Base-by-base conservation (phyloP, 2,329 filamentous ascomycete genomes). In the Hymenoscyphus fructigenus region DNA sequence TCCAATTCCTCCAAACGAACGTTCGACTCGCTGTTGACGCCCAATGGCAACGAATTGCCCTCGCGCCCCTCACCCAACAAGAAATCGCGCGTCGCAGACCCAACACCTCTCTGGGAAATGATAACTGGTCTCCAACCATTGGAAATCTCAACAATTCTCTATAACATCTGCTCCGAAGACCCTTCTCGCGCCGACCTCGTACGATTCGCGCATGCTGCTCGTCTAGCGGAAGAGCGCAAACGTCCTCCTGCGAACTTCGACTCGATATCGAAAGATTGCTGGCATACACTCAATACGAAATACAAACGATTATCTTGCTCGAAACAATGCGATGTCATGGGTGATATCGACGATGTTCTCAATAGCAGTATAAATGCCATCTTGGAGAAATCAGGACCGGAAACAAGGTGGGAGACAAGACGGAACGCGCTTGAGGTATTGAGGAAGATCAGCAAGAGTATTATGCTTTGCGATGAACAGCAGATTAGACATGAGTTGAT, bases 361-460 rank as follows among this genome's bases (percentile, higher is more conserved):
- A 57, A 44, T 4, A n/a, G 38, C 2, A 62, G 53, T n/a, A 55
- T 32, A 26, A 36, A 32, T 23, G 14, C 59, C 15, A 60, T 65
- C 9, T 44, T 62, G 41, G 15, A 60, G 20, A 55, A 65, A 41
- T 56, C 63, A 26, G 64, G 66, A 34, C 64, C 64, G 14, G 62
- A 62, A 34, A 62, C 59, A 7, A 26, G 58, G 15, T 67, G 64
- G 61, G 50, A 66, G 56, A 67, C 66, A 4, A 50, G 66, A 14
- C 20, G 67, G 12, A 69, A 69, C 38, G 64, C 62, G 2, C 58
- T 69, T 3, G 67, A 69, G 17, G 58, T 55, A 5, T 23, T 67
- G 60, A 20, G 67, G 10, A 69, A 67, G 61, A 69, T 69, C 15
- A 65, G 59, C 64, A 67, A 67, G 47, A 67, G 66, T 53, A 66